These are phyloP conservation scores for Lecanoromycetidae sp. DNA, from an alignment of 2,329 filamentous ascomycete species.

Conservation along the genomic window DNA sequence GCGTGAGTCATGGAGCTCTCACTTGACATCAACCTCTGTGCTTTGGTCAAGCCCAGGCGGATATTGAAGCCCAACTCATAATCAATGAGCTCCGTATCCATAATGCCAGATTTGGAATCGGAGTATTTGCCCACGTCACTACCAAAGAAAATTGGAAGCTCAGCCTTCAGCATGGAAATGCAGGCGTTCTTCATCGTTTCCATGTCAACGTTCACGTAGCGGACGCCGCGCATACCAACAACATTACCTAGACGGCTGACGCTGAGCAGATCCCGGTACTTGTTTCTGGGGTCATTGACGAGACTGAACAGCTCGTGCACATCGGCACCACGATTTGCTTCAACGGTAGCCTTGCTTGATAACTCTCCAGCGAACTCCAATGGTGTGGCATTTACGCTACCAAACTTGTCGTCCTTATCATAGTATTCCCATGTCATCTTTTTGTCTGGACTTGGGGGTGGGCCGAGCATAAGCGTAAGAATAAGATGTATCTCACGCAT, in stretches of 20 bases:
- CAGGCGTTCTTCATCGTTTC: slow-evolving; percentile 57
- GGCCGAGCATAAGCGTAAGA: slow-evolving; percentile 70
- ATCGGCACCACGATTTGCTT: slow-evolving; percentile 45
- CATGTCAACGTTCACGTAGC: slow-evolving; percentile 76
- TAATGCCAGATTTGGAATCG: slow-evolving; percentile 55
- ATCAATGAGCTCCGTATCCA: slow-evolving; percentile 67
- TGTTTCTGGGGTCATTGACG: slow-evolving; percentile 73
- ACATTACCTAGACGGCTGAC: slow-evolving; percentile 73
- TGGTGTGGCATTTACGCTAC: slow-evolving; percentile 53
- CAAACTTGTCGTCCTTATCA: slow-evolving; percentile 54
- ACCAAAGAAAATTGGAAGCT: slow-evolving; percentile 77
- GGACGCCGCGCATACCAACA: slow-evolving; percentile 60
- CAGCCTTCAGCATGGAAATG: slow-evolving; percentile 64
- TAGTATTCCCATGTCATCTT: slow-evolving; percentile 72
- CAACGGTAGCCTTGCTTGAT: slow-evolving; percentile 44
- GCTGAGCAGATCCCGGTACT: slow-evolving; percentile 58
- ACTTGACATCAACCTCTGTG: slow-evolving; percentile 57
- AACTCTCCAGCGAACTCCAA: slow-evolving; percentile 60
- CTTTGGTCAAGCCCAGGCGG: slow-evolving; percentile 60
- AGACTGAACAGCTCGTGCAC: slow-evolving; percentile 65
- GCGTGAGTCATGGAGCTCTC: slow-evolving; percentile 83
- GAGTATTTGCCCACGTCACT: slow-evolving; percentile 77
- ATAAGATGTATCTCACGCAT: slow-evolving; percentile 69
- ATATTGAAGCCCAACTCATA: slow-evolving; percentile 78
- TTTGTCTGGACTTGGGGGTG: slow-evolving; percentile 56